Percentiles rank a stretch among this genome's conserved stretches.
Conservation (phyloP, 2,329 filamentous ascomycete species). For the Pezizomycotina sp. region DNA sequence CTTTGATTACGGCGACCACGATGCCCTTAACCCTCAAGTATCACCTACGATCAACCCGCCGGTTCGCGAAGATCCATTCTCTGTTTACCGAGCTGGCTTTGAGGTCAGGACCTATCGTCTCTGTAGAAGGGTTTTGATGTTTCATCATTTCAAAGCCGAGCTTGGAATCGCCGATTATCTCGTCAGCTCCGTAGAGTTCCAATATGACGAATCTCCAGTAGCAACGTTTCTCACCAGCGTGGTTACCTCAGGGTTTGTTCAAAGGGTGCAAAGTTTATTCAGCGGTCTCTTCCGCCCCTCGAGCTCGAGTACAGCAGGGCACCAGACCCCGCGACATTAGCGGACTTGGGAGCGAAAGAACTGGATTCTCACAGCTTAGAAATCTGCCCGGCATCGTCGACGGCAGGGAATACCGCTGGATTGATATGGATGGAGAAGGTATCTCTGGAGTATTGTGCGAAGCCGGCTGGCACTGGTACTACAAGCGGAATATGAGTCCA, state of each 20-base stretch:
- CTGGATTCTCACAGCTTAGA: not conserved
- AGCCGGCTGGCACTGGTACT: slow-evolving; percentile 11
- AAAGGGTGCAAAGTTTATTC: no score
- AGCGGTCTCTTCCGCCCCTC: not conserved
- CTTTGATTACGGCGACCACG: slow-evolving; percentile 29
- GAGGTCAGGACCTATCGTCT: slow-evolving; percentile 27
- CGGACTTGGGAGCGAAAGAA: not conserved
- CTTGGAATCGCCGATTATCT: slow-evolving; percentile 9
- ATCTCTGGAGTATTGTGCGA: slow-evolving; percentile 19
- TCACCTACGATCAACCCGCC: slow-evolving; percentile 20
- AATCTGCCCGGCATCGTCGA: slow-evolving; percentile 7
- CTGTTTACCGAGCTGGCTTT: slow-evolving; percentile 24
- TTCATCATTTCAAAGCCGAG: slow-evolving; percentile 27
- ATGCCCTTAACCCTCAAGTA: slow-evolving; percentile 17
- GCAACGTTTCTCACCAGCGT: not conserved
- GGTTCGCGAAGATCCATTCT: slow-evolving; percentile 26
- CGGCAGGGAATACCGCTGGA: slow-evolving; percentile 14
- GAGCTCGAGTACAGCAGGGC: not conserved
- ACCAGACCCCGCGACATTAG: not conserved
- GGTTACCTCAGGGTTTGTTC: not conserved
- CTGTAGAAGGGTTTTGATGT: slow-evolving; percentile 28
- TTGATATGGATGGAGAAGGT: slow-evolving; percentile 26
- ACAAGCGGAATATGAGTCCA: slow-evolving; percentile 14
- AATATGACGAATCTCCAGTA: not conserved
- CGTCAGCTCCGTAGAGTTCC: not conserved